Conservation (phyloP, 805 yeast species). For the Blastobotrys robertii region DNA sequence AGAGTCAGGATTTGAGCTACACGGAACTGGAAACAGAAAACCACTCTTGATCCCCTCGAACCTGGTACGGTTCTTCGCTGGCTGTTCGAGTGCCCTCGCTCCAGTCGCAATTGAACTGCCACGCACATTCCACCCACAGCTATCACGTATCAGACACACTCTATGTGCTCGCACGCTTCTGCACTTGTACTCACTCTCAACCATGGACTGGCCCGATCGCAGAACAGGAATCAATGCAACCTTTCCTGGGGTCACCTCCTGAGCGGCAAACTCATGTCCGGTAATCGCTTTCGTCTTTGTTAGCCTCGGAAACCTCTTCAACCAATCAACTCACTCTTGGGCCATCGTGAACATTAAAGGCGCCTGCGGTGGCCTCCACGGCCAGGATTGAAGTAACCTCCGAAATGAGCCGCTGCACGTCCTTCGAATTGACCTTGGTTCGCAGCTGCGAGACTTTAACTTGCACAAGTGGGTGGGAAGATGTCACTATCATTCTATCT, state of each 20-base stretch:
- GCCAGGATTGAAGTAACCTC: constrained; percentile 22
- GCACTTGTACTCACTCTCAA: constrained; percentile 12
- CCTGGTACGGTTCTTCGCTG: too few relatives aligned
- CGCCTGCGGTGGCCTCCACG: constrained; percentile 17
- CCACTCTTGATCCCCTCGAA: too few relatives aligned
- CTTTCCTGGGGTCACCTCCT: constrained; percentile 11
- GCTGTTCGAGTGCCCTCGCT: too few relatives aligned
- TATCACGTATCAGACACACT: too few relatives aligned
- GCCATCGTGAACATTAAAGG: constrained; percentile 11
- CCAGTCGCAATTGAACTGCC: too few relatives aligned
- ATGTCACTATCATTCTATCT: not conserved
- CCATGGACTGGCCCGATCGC: constrained; percentile 27
- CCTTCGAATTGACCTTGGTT: constrained; percentile 11
- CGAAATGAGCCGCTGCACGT: constrained; percentile 15
- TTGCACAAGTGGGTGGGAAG: constrained; percentile 19
- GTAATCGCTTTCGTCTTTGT: not conserved
- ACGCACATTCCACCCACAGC: too few relatives aligned
- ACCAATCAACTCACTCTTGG: constrained; percentile 3
- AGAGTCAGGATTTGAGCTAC: too few relatives aligned
- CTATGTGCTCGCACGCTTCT: too few relatives aligned
- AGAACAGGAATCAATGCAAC: constrained; percentile 24
- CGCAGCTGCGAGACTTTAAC: constrained; percentile 22
- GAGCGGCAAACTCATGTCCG: constrained; percentile 9
- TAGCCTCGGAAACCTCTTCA: too few relatives aligned
- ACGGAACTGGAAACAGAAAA: too few relatives aligned